phyloP scores from a whole-genome alignment of 768 basidiomycete genomes.

The Suillus clintonianus region DNA sequence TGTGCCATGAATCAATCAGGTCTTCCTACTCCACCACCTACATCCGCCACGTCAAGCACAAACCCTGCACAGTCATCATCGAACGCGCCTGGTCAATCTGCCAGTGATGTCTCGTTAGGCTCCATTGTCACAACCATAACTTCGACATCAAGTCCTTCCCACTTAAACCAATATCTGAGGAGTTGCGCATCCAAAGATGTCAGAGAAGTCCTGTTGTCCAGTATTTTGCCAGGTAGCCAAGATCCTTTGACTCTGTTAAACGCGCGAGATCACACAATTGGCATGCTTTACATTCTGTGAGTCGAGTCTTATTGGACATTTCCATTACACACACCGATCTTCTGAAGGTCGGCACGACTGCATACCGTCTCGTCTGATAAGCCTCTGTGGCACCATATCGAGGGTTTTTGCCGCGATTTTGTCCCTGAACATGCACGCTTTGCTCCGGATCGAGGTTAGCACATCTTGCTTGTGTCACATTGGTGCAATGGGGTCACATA shows the following conservation, averaged over 20 bases:
- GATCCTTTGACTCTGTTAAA: slow-evolving; percentile 69
- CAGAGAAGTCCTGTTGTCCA: slow-evolving; percentile 56
- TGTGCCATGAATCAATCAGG: slow-evolving; percentile 26
- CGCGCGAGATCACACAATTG: slow-evolving; percentile 57
- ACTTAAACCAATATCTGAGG: slow-evolving; percentile 48
- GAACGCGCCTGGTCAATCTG: slow-evolving; percentile 9
- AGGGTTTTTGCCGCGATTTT: slow-evolving; percentile 64
- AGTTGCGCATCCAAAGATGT: slow-evolving; percentile 55
- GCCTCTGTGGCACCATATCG: slow-evolving; percentile 46
- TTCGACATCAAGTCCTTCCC: slow-evolving; percentile 34
- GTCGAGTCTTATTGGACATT: slow-evolving; percentile 26
- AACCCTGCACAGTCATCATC: slow-evolving; percentile 15
- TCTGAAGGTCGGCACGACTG: slow-evolving; percentile 60
- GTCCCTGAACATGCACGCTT: slow-evolving; percentile 61
- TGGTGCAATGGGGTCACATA: slow-evolving; percentile 9
- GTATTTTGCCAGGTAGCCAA: slow-evolving; percentile 55
- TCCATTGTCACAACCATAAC: slow-evolving; percentile 50
- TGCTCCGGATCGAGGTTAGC: slow-evolving; percentile 68
- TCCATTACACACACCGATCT: background rate
- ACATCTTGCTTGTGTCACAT: background rate
- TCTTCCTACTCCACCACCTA: slow-evolving; percentile 25
- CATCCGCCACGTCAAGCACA: slow-evolving; percentile 15
- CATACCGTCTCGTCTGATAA: slow-evolving; percentile 35
- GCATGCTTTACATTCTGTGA: slow-evolving; percentile 73
- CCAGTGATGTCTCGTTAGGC: slow-evolving; percentile 34